Percentiles rank a stretch among this genome's conserved stretches.
Conservation (phyloP, 192 early-diverging fungal species). For the Irineochytrium annulatum region DNA sequence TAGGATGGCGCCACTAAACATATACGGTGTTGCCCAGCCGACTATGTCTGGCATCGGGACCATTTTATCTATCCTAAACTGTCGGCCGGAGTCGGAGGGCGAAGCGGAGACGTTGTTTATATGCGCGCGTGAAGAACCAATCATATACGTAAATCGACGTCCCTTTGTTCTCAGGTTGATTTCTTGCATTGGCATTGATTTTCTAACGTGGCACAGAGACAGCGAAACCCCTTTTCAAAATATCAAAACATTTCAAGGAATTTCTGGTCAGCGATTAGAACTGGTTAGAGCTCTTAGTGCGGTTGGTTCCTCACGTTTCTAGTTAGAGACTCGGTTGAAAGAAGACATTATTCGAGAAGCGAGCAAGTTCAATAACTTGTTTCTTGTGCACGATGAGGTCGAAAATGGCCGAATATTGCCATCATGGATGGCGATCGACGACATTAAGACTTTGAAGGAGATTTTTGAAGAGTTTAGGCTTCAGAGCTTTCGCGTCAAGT, state of each 20-base stretch:
- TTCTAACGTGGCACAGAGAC: too few relatives aligned
- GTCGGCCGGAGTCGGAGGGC: slow-evolving; percentile 31
- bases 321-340: slow-evolving; percentile 55
- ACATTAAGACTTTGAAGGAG: slow-evolving; percentile 54
- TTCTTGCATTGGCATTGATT: too few relatives aligned
- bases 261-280: slow-evolving; percentile 51
- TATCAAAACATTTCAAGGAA: slow-evolving; percentile 49
- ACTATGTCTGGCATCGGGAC: slow-evolving; percentile 53
- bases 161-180: slow-evolving; percentile 61
- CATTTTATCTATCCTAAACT: slow-evolving; percentile 52
- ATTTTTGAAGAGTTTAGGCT: slow-evolving; percentile 45
- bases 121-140: slow-evolving; percentile 43
- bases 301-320: neutral
- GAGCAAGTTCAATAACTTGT: slow-evolving; percentile 36
- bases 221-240: slow-evolving; percentile 49
- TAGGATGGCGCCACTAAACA: slow-evolving; percentile 52
- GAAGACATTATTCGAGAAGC: slow-evolving; percentile 54
- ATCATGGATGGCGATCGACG: slow-evolving; percentile 53
- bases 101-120: slow-evolving; percentile 21
- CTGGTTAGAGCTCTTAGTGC: slow-evolving; percentile 6
- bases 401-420: slow-evolving; percentile 47
- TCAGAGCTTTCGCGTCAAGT: slow-evolving; percentile 45
- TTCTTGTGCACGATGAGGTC: slow-evolving; percentile 61
- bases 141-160: slow-evolving; percentile 57
- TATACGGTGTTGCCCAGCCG: slow-evolving; percentile 63